A percentile compares a stretch with the other conserved stretches of the same genome.
These are phyloP conservation scores for Pyrenophora tritici-repentis DNA, from an alignment of 2,329 filamentous ascomycete genomes.

Conservation along the genomic window DNA sequence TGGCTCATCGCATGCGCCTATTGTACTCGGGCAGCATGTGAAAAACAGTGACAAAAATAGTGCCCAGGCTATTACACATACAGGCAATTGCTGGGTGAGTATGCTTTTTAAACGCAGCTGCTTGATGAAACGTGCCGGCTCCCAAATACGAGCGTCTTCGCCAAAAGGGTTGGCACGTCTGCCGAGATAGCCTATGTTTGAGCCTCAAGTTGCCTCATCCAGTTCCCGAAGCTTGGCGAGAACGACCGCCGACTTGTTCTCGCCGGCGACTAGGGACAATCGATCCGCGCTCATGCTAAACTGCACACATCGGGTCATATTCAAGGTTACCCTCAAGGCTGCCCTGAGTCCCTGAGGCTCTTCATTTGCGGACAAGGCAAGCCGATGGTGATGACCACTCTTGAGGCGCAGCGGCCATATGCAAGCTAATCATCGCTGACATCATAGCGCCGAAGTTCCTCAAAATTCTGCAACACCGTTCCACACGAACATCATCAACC, in stretches of 20 bases:
- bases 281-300: conserved; percentile 14
- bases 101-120: not conserved
- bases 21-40: not conserved
- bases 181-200: conserved; percentile 16
- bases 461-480: conserved; percentile 28
- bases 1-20: conserved; percentile 21
- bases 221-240: conserved; percentile 21
- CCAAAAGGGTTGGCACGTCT: conserved; percentile 6
- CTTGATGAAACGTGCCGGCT: not conserved
- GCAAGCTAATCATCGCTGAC: conserved; percentile 26
- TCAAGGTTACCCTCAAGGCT: not conserved
- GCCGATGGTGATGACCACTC: conserved; percentile 4
- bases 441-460: conserved; percentile 30
- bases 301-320: not conserved
- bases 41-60: not conserved
- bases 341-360: conserved; percentile 9
- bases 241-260: conserved; percentile 26
- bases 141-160: not conserved
- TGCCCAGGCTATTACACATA: not conserved
- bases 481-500: conserved; percentile 31
- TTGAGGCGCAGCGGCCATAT: conserved; percentile 20
- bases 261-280: conserved; percentile 14
- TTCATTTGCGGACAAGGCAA: conserved; percentile 15
- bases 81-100: not conserved
- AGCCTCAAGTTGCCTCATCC: conserved; percentile 23